A percentile compares a stretch with the other conserved stretches of the same genome.
These are phyloP conservation scores for Aspergillus oerlinghausenensis DNA, from an alignment of 2,329 filamentous ascomycete species.

Conservation along the genomic window DNA sequence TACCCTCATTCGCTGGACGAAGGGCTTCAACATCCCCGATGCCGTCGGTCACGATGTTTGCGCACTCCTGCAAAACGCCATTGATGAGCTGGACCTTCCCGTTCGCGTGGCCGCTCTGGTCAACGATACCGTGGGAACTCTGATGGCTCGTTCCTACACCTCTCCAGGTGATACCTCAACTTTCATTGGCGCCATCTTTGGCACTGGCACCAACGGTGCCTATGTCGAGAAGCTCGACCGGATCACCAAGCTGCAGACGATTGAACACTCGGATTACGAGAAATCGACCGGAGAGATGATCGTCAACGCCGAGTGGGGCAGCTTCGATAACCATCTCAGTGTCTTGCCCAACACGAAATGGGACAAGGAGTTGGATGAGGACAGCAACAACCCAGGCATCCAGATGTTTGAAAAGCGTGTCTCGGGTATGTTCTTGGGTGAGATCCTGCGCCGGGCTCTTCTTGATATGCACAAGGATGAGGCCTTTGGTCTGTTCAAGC, in stretches of 20 bases:
- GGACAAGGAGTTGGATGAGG: conserved; percentile 71
- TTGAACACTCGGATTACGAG: conserved; percentile 61
- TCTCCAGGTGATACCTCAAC: conserved; percentile 82
- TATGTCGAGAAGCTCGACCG: conserved; percentile 90
- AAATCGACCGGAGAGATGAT: conserved; percentile 87
- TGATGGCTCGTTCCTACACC: conserved; percentile 96
- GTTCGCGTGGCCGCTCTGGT: conserved; percentile 94
- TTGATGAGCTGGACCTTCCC: conserved; percentile 79
- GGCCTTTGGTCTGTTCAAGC: conserved; percentile 66
- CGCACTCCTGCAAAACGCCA: conserved; percentile 78
- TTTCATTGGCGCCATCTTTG: conserved; percentile 92
- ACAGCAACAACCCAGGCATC: conserved; percentile 84
- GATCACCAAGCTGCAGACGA: conserved; percentile 67
- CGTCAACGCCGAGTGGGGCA: conserved; percentile 97
- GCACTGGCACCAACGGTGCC: conserved; percentile 94
- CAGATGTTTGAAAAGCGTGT: conserved; percentile 99
- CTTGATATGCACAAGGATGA: conserved; percentile 67
- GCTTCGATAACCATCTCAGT: conserved; percentile 89
- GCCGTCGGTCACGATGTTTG: conserved; percentile 93
- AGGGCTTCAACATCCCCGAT: conserved; percentile 96
- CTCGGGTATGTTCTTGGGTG: conserved; percentile 96
- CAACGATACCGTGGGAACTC: conserved; percentile 94
- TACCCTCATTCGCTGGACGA: conserved; percentile 92
- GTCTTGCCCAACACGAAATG: conserved; percentile 82
- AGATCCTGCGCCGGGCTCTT: conserved; percentile 78